A percentile compares a stretch with the other conserved stretches of the same genome.
phyloP scores from a whole-genome alignment of 2,329 filamentous ascomycete genomes.

The Elsinoe batatas region DNA sequence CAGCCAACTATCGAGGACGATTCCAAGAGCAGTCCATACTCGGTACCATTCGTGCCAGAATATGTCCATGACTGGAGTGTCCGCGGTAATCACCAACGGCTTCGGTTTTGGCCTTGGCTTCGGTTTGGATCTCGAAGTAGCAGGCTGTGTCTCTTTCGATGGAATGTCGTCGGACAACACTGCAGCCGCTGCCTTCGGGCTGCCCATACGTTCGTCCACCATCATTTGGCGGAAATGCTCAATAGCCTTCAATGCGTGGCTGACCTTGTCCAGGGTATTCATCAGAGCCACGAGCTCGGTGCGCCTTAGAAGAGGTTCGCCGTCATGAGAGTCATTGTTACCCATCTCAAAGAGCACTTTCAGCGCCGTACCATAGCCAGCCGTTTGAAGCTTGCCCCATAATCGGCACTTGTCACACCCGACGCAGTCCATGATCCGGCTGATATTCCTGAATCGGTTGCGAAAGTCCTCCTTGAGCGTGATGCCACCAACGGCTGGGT shows the following conservation, averaged over 20 bases:
- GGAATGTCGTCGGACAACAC: constrained; percentile 18
- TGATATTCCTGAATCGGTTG: constrained; percentile 93
- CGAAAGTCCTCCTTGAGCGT: constrained; percentile 94
- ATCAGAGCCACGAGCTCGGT: constrained; percentile 91
- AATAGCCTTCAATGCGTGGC: constrained; percentile 66
- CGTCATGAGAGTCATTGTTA: constrained; percentile 44
- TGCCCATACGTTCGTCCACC: constrained; percentile 20
- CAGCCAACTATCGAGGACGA: constrained; percentile 62
- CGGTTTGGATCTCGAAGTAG: constrained; percentile 32
- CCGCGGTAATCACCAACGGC: constrained; percentile 28
- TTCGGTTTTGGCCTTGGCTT: constrained; percentile 36
- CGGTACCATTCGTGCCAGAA: constrained; percentile 55
- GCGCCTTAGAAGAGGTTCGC: constrained; percentile 64
- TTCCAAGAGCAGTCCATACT: constrained; percentile 53
- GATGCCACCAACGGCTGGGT: constrained; percentile 46
- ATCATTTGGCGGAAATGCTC: constrained; percentile 56
- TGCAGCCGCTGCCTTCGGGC: constrained; percentile 16
- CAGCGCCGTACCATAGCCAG: constrained; percentile 85
- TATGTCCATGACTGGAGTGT: constrained; percentile 40
- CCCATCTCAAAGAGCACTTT: constrained; percentile 96
- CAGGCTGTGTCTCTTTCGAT: constrained; percentile 14
- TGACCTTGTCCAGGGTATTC: constrained; percentile 85
- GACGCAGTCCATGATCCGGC: constrained; percentile 94
- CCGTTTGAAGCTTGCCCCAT: constrained; percentile 95
- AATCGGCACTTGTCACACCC: constrained; percentile 97